Conservation (phyloP, 225 moss, liverwort and hornwort genomes). For the Sphagnum tenellum region DNA sequence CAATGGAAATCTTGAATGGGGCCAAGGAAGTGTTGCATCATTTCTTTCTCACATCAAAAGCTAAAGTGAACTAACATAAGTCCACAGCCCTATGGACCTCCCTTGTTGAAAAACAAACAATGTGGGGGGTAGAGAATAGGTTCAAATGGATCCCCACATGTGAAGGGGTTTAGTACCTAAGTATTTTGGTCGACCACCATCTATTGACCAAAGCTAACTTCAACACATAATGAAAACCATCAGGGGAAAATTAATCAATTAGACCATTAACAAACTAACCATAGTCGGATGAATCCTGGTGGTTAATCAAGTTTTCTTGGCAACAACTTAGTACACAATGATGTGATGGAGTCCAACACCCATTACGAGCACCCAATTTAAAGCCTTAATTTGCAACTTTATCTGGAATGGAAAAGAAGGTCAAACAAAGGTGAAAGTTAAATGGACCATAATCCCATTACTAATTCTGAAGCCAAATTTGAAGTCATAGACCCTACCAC, state of each 20-base stretch:
- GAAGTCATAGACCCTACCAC: too few species aligned
- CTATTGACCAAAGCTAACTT: neutral
- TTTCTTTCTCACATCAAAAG: neutral
- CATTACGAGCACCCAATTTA: too few species aligned
- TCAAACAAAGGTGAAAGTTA: too few species aligned
- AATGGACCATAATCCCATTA: too few species aligned
- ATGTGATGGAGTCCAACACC: too few species aligned
- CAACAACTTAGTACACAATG: too few species aligned
- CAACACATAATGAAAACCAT: neutral
- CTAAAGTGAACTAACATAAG: neutral
- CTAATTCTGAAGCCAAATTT: too few species aligned
- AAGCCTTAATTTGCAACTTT: too few species aligned
- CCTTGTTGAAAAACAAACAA: neutral
- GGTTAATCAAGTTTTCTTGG: too few species aligned
- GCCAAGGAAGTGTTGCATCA: neutral
- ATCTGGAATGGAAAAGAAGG: too few species aligned
- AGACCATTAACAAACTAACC: neutral
- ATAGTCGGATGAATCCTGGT: too few species aligned
- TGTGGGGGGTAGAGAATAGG: neutral
- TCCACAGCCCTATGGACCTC: neutral
- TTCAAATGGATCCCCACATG: neutral
- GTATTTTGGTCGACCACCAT: neutral
- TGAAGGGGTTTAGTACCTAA: neutral
- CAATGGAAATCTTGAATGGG: neutral
- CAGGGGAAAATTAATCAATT: neutral